phyloP scores from a whole-genome alignment of 495 filamentous ascomycete genomes.

The Tuber brumale region DNA sequence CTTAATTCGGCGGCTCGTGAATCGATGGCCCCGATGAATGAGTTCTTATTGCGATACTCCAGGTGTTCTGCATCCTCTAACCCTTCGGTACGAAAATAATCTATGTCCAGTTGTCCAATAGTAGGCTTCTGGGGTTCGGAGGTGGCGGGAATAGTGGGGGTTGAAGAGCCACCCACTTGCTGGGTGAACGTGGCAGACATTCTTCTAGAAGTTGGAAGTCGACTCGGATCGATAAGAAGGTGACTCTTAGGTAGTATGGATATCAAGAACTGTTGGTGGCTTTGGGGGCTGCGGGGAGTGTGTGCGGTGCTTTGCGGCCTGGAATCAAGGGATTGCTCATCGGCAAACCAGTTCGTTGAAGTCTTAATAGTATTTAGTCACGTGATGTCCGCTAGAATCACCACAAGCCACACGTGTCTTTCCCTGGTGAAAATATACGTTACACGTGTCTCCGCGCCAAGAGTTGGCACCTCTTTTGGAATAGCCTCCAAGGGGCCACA shows the following conservation, averaged over 20 bases:
- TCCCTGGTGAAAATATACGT: too few relatives aligned
- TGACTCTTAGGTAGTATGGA: neutral
- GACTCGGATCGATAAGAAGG: neutral
- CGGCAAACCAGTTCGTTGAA: neutral
- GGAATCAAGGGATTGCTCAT: neutral
- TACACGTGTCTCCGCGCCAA: too few relatives aligned
- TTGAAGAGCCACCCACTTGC: neutral
- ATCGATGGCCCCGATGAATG: neutral
- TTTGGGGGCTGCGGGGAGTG: neutral
- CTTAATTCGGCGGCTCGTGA: neutral
- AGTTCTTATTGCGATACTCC: neutral
- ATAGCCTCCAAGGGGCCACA: too few relatives aligned
- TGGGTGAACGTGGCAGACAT: neutral
- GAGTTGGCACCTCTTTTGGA: too few relatives aligned
- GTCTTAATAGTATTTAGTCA: neutral
- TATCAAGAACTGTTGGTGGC: neutral
- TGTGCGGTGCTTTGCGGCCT: neutral
- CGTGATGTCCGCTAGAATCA: neutral
- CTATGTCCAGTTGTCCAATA: neutral
- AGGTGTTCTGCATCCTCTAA: neutral
- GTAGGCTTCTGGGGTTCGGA: neutral
- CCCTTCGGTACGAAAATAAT: neutral
- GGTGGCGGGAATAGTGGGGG: neutral
- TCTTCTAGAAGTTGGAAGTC: neutral
- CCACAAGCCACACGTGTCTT: neutral